Evolutionary conservation across 2,329 filamentous ascomycete genomes (phyloP).

Genomic region (Talaromyces sp.): DNA sequence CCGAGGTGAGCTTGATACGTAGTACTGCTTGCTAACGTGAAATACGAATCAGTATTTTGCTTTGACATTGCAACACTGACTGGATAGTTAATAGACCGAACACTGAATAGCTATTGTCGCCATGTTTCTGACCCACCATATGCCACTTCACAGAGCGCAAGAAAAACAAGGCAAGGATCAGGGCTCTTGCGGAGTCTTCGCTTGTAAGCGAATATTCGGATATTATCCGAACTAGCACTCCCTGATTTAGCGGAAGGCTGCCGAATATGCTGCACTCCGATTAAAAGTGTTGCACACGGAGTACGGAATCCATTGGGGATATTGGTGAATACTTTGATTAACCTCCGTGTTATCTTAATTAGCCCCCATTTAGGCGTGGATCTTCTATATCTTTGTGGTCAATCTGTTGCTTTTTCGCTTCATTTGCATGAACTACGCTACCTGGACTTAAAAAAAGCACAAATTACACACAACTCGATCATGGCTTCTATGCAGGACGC

Average conservation of each 20-base stretch:
- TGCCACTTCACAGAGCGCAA: background rate
- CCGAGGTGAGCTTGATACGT: background rate
- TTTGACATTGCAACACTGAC: background rate
- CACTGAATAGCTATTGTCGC: background rate
- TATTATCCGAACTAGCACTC: constrained; percentile 4
- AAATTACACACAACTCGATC: background rate
- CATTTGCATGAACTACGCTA: background rate
- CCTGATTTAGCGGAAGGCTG: background rate
- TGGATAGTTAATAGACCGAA: background rate
- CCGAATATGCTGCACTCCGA: constrained; percentile 5
- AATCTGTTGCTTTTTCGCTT: background rate
- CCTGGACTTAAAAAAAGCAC: background rate
- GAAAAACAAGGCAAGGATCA: background rate
- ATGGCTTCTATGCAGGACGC: background rate
- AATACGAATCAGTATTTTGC: background rate
- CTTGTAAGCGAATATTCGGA: background rate
- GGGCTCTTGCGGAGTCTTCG: background rate
- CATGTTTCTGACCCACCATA: background rate
- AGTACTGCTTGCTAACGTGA: background rate
- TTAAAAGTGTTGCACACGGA: background rate
- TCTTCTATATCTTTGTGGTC: background rate
- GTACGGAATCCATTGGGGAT: no score
- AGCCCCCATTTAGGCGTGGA: background rate
- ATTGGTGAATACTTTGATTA: background rate
- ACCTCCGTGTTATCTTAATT: background rate